Percentiles rank a stretch among this genome's conserved stretches.
Evolutionary conservation across 106 monocot genomes (phyloP).

Genomic region (Agapanthus africanus): DNA sequence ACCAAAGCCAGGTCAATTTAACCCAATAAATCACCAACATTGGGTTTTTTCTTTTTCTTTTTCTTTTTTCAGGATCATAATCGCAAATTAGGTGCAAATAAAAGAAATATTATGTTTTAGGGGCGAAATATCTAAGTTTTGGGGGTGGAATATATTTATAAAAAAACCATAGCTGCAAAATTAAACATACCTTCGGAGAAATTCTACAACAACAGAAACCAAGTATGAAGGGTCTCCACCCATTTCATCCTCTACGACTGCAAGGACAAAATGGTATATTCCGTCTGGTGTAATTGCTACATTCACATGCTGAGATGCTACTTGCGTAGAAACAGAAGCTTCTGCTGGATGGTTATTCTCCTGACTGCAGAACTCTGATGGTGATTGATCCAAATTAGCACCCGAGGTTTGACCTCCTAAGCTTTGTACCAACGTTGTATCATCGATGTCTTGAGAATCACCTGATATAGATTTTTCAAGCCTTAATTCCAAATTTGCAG

Average conservation of each 20-base stretch:
- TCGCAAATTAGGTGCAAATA: too few species aligned
- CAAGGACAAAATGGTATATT: slow-evolving; percentile 66
- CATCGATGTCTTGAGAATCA: slow-evolving; percentile 18
- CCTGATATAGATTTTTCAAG: slow-evolving; percentile 9
- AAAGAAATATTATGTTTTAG: too few species aligned
- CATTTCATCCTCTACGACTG: slow-evolving; percentile 82
- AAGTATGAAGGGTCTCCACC: slow-evolving; percentile 75
- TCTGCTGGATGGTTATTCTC: slow-evolving; percentile 15
- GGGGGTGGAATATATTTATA: too few species aligned
- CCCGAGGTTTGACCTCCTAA: slow-evolving; percentile 10
- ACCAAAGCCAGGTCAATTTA: too few species aligned
- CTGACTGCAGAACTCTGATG: slow-evolving; percentile 13
- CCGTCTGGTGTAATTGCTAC: slow-evolving; percentile 80
- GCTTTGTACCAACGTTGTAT: neutral
- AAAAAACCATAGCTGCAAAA: neutral
- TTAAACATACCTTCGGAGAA: slow-evolving; percentile 56
- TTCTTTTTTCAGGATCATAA: too few species aligned
- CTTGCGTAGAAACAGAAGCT: slow-evolving; percentile 22
- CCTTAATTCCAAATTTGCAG: slow-evolving; percentile 19
- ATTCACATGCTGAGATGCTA: slow-evolving; percentile 25
- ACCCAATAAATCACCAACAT: too few species aligned
- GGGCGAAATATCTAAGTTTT: too few species aligned
- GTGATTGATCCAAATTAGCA: slow-evolving; percentile 19
- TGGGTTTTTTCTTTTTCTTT: too few species aligned
- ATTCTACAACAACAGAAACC: slow-evolving; percentile 71